A percentile compares a stretch with the other conserved stretches of the same genome.
These are phyloP conservation scores for Gnomoniopsis sp. DNA, from an alignment of 2,329 filamentous ascomycete species.

Conservation along the genomic window DNA sequence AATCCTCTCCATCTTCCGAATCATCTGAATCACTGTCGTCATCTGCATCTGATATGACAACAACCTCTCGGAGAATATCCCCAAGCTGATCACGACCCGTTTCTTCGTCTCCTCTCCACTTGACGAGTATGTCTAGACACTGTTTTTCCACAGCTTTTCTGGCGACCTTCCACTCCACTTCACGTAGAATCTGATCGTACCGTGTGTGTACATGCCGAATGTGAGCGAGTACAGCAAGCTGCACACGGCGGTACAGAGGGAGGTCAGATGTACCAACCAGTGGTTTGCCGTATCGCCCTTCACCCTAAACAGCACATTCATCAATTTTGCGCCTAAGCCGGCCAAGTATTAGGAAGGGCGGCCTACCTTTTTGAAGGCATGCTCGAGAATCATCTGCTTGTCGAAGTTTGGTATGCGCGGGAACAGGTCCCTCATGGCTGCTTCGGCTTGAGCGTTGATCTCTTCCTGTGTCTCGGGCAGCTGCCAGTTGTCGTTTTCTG, in stretches of 20 bases:
- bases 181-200: slow-evolving; percentile 58
- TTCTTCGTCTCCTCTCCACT: slow-evolving; percentile 70
- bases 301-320: slow-evolving; percentile 35
- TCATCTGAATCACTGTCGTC: slow-evolving; percentile 43
- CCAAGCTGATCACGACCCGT: slow-evolving; percentile 65
- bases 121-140: slow-evolving; percentile 63
- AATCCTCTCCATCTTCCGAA: slow-evolving; percentile 32
- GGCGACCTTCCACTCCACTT: slow-evolving; percentile 57
- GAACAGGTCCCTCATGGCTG: slow-evolving; percentile 60
- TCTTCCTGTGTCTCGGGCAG: slow-evolving; percentile 57
- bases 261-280: slow-evolving; percentile 57
- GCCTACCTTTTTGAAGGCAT: slow-evolving; percentile 58
- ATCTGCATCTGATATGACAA: slow-evolving; percentile 52
- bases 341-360: slow-evolving; percentile 15
- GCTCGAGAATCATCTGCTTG: slow-evolving; percentile 58
- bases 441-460: slow-evolving; percentile 61
- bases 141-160: slow-evolving; percentile 58
- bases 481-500: slow-evolving; percentile 25
- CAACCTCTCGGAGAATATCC: slow-evolving; percentile 63
- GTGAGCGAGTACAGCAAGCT: slow-evolving; percentile 63
- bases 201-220: slow-evolving; percentile 65
- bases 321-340: slow-evolving; percentile 9
- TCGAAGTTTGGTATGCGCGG: slow-evolving; percentile 64
- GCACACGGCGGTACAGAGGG: slow-evolving; percentile 58
- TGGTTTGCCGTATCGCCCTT: slow-evolving; percentile 47